Base-by-base conservation (phyloP, 2,329 filamentous ascomycete genomes). In the Fusarium tanahbumbuense region DNA sequence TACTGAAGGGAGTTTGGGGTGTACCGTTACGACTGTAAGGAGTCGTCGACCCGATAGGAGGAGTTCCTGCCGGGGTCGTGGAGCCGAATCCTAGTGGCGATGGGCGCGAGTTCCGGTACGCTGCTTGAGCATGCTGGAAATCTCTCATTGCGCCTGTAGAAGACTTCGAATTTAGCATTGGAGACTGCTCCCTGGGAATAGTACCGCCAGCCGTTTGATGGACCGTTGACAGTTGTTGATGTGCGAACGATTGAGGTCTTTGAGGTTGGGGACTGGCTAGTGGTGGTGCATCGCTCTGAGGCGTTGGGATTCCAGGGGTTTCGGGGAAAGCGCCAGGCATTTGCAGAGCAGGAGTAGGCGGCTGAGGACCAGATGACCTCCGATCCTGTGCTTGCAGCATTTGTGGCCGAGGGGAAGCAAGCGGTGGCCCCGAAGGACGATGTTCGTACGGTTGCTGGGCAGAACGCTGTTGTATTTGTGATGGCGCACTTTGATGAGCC, bases 221-320 rank as follows among this genome's bases (percentile, higher is more conserved):
- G 8, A 62, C 20, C 45, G 63, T 67, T n/a, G 59, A 48, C 12
- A 66, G 49, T 16, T 62, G 68, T n/a, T 59, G 64, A 27, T n/a
- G 37, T 13, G 46, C 56, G 42, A 65, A 50, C 30, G 64, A 56
- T 40, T 59, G 66, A 46, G 66, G 69, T 32, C 65, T 70, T 37
- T 72, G 68, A 42, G 69, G 69, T 47, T 70, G 69, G 34, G 69
- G 69, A 34, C 69, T 71, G 11, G 61, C 69, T 37, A 72, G 58
- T 44, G 50, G 18, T 12, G 52, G 65, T 7, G 53, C 18, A 25
- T 37, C 52, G 12, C 44, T 32, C 32, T 61, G 64, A 40, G 65
- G 46, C 7, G 30, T 30, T 18, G 60, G 28, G 23, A 58, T 34
- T 25, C 61, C 48, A 16, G 66, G 66, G 22, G 55, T 68, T 15